phyloP scores from a whole-genome alignment of 2,329 filamentous ascomycete species.

The Phoma sp. region DNA sequence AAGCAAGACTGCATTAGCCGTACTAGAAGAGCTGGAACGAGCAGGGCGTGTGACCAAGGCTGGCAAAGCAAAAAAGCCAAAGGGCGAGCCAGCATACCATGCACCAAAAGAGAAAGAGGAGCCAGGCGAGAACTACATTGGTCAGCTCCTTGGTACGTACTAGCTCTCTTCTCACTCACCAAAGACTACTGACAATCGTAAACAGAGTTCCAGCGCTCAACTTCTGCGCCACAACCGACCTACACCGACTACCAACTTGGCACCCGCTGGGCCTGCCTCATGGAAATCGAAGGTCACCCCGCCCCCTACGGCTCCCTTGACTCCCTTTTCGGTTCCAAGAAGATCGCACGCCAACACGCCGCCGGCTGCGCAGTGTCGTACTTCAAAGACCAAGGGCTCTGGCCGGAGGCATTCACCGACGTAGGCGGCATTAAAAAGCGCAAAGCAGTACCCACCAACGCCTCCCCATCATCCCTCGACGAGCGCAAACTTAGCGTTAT shows the following conservation, averaged over 20 bases:
- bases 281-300: constrained; percentile 32
- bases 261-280: constrained; percentile 39
- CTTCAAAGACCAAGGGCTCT: constrained; percentile 46
- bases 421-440: constrained; percentile 44
- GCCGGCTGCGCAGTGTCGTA: constrained; percentile 51
- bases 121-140: constrained; percentile 41
- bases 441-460: constrained; percentile 10
- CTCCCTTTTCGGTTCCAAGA: constrained; percentile 48
- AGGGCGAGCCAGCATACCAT: constrained; percentile 9
- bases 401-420: constrained; percentile 30
- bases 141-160: constrained; percentile 46
- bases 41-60: constrained; percentile 33
- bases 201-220: constrained; percentile 43
- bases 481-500: not conserved
- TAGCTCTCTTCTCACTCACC: not conserved
- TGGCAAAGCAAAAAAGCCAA: constrained; percentile 24
- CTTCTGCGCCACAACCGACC: constrained; percentile 33
- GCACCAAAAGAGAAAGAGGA: constrained; percentile 8
- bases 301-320: constrained; percentile 45
- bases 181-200: not conserved
- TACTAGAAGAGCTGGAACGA: constrained; percentile 32
- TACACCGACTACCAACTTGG: constrained; percentile 49
- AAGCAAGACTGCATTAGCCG: constrained; percentile 39
- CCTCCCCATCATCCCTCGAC: not conserved
- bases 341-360: constrained; percentile 50